Evolutionary conservation across 202 grass and related monocot species (phyloP), one percentile per base, ranked within the genome.

Genomic region (Panicum hallii): DNA sequence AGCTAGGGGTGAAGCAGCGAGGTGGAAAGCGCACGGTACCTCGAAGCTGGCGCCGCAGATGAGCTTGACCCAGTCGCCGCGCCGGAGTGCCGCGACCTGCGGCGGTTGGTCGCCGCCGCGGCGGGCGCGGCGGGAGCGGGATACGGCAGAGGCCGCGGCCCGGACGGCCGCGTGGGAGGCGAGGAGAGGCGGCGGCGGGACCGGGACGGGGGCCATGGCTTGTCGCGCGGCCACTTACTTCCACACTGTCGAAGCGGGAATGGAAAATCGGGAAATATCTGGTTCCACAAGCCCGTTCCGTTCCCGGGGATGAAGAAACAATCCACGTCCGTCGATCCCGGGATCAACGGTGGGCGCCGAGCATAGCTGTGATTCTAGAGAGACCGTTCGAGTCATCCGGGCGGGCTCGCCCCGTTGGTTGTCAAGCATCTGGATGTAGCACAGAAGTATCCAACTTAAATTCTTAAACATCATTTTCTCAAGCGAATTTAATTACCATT

Each of bases 31-130:
- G 23, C 45, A 11, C 0, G 42, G 23, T 76, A 95, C 95, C 93
- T 95, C 95, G 81, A 95, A 98, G 85, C 95, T 95, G 85, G 95
- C 95, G 81, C 95, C 91, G 75, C 95, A 98, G 78, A 95, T 98
- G 84, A 98, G 89, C 91, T 98, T 98, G 22, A 95, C 93, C 95
- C 95, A 95, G 65, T 98, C 75, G 30, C 95, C 95, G 28, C 87
- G 88, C 48, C 78, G 83, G 79, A 98, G 95, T 3, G 95, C 90
- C 19, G 85, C 85, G 6, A 98, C 85, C 70, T 88, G 92, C 68
- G 85, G 73, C 4, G 87, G 87, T 55, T 73, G 61, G 52, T 53
- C 61, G 19, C 67, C 70, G n/a, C 11, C 12, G 32, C 69, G 26
- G 61, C 80, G 12, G 58, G 58, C 70, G 20, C 54, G n/a, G 32